Evolutionary conservation across 345 rosid genomes (phyloP), one percentile per base, ranked within the genome.

Genomic region (Sisymbrium altissimum): DNA sequence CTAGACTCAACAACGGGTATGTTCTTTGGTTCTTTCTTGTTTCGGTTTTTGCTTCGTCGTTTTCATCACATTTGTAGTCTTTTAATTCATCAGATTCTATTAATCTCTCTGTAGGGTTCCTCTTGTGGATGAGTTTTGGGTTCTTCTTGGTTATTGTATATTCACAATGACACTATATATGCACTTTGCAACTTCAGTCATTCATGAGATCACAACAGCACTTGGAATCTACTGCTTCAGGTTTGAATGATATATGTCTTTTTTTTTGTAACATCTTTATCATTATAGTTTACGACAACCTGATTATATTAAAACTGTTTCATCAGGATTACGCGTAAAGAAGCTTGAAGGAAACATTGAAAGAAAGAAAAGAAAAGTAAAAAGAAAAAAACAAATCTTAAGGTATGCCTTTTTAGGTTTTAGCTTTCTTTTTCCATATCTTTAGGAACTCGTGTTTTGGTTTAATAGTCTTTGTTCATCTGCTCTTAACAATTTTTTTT

Each of bases 171-270:
- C 86, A 53, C 89, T 96, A 17, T 96, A 96, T 81, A 36, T 88
- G 45, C 98, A 96, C 79, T 89, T 96, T 68, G 96, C 99, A 36
- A 88, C 96, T 29, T 87, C 98, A 32, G 98, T 96, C 73, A 84
- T 92, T 70, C 88, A 89, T 76, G 99, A 96, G 83, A 96, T 96
- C 74, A 96, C 98, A 4, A 66, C 89, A 2, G 97, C 99, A 19
- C 79, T 96, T 86, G 99, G 99, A 74, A 96, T 96, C 66, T 71
- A 72, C 81, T 96, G 98, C 91, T 96, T 96, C 98, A 92, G 99
- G 99, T 96, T 77, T 55, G 71, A 14, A 53, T 63, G 0, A 12
- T 57, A 6, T 9, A 3, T 27, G 6, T 19, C 0, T 44, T 38
- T 13, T 7, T 53, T 11, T 18, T 53, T 25, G 6, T 1, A 36